phyloP scores from a whole-genome alignment of 306 rosid genomes.

The Pyrus betulifolia region DNA sequence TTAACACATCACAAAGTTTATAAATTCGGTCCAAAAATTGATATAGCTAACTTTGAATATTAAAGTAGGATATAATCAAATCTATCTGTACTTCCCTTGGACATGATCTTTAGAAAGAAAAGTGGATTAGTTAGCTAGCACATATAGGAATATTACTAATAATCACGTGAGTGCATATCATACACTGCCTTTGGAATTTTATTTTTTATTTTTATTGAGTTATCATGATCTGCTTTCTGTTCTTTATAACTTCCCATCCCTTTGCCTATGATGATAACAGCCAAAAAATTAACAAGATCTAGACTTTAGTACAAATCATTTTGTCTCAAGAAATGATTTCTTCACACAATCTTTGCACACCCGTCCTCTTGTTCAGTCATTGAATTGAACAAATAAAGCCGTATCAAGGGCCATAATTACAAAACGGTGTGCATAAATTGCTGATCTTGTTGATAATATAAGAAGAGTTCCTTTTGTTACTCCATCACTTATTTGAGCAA shows the following conservation, averaged over 20 bases:
- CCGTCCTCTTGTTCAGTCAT: not conserved
- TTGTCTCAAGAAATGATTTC: not conserved
- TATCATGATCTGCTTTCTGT: not conserved
- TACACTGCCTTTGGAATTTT: not conserved
- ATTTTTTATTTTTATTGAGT: not conserved
- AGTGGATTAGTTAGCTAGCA: not conserved
- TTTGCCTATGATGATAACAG: not conserved
- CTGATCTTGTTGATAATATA: not conserved
- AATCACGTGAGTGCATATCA: conserved; percentile 18
- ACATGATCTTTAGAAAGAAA: not conserved
- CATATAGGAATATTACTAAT: conserved; percentile 3
- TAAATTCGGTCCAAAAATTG: too few species aligned
- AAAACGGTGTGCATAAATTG: not conserved
- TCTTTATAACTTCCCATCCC: not conserved
- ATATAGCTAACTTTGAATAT: too few species aligned
- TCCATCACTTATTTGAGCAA: not conserved
- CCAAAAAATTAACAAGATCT: not conserved
- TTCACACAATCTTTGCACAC: not conserved
- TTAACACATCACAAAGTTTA: too few species aligned
- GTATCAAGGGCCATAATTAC: too few species aligned
- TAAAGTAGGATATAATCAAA: not conserved
- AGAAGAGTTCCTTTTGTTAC: not conserved
- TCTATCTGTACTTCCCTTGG: not conserved
- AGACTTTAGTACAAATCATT: too few species aligned
- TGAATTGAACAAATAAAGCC: not conserved